These are phyloP conservation scores for Knoxdaviesia proteae DNA, from an alignment of 2,329 filamentous ascomycete species.

Conservation along the genomic window DNA sequence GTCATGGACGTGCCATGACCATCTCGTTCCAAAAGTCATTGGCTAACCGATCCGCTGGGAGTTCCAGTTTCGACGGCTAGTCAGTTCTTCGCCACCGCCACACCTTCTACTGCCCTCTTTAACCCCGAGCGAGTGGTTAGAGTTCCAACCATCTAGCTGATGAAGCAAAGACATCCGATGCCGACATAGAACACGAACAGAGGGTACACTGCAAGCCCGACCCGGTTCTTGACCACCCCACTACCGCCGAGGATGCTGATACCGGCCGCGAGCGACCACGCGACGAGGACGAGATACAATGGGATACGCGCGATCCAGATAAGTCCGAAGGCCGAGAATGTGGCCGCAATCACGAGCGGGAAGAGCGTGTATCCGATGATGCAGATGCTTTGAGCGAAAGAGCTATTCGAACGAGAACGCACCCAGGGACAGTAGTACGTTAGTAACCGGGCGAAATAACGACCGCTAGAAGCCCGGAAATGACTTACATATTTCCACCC, in stretches of 20 bases:
- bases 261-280: constrained; percentile 85
- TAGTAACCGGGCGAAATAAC: not conserved
- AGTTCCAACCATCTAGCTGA: constrained; percentile 39
- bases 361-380: constrained; percentile 98
- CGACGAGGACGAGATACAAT: constrained; percentile 70
- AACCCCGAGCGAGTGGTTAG: too few relatives aligned
- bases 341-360: constrained; percentile 77
- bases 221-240: constrained; percentile 84
- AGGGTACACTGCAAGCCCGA: constrained; percentile 84
- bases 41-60: too few relatives aligned
- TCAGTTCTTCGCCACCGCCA: too few relatives aligned
- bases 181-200: constrained; percentile 89
- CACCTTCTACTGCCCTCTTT: too few relatives aligned
- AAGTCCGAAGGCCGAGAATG: constrained; percentile 67
- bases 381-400: constrained; percentile 92
- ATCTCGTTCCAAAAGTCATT: too few relatives aligned
- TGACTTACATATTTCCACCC: constrained; percentile 82
- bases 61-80: too few relatives aligned
- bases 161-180: constrained; percentile 88
- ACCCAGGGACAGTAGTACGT: not conserved
- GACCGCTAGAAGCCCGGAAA: not conserved
- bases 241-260: constrained; percentile 92
- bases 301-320: constrained; percentile 70
- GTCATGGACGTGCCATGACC: too few relatives aligned
- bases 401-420: constrained; percentile 29